Percentiles rank a stretch among this genome's conserved stretches.
phyloP scores from a whole-genome alignment of 2,329 filamentous ascomycete species.

The Pestalotiopsis sp. region DNA sequence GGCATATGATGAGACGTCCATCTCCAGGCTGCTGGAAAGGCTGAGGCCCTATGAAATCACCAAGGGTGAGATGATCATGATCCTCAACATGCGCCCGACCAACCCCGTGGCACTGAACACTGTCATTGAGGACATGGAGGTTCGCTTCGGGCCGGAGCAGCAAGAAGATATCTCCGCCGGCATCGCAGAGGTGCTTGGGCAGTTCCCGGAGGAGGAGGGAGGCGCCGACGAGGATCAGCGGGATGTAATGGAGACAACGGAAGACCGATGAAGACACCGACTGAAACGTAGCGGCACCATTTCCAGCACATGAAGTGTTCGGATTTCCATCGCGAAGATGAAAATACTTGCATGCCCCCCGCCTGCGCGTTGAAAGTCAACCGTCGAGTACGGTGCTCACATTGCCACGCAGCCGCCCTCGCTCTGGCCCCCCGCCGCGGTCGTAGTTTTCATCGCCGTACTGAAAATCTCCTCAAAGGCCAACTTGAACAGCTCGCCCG shows the following conservation, averaged over 20 bases:
- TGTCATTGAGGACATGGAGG: slow-evolving; percentile 66
- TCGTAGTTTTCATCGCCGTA: slow-evolving; percentile 52
- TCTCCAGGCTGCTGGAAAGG: slow-evolving; percentile 54
- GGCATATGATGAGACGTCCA: slow-evolving; percentile 54
- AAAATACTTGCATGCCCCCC: background rate
- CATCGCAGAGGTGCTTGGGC: slow-evolving; percentile 59
- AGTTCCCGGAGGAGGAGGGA: slow-evolving; percentile 41
- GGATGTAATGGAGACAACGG: slow-evolving; percentile 38
- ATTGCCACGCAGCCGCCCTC: slow-evolving; percentile 50
- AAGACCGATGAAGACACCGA: slow-evolving; percentile 12
- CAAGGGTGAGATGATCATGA: slow-evolving; percentile 70
- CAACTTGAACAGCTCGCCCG: slow-evolving; percentile 58
- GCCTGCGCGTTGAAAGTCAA: background rate
- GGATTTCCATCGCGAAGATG: background rate
- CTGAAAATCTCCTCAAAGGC: slow-evolving; percentile 63
- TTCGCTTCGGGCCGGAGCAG: slow-evolving; percentile 60
- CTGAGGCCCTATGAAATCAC: slow-evolving; percentile 61
- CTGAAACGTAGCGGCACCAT: background rate
- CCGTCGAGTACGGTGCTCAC: slow-evolving; percentile 13
- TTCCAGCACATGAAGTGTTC: background rate
- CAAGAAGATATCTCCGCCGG: slow-evolving; percentile 59
- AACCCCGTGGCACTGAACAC: slow-evolving; percentile 60
- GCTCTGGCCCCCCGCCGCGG: slow-evolving; percentile 51
- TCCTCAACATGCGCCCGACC: slow-evolving; percentile 65
- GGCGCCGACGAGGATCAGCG: slow-evolving; percentile 30